Evolutionary conservation across 2,329 filamentous ascomycete genomes (phyloP), one percentile per base, ranked within the genome.

Genomic region (Aspergillus pseudonomiae): DNA sequence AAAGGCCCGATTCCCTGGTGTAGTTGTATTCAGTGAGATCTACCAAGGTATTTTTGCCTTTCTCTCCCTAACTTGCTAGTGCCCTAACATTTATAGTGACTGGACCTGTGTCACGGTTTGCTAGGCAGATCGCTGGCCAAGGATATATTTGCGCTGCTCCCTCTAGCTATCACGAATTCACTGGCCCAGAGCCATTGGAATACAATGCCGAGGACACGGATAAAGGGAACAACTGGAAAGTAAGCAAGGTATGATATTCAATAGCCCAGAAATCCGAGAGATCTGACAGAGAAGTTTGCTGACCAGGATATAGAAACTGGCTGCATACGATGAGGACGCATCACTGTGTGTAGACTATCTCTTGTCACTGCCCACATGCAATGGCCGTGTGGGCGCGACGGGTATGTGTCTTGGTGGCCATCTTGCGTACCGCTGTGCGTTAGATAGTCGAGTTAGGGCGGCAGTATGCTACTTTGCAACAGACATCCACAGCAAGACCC

Each of bases 341-440:
- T 82, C 82, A 63, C 83, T 88, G 48, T 86, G 88, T 4, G 87
- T 94, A 41, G 88, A 92, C 75, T 81, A 88, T 65, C 86, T 95
- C 34, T 83, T 94, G 4, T 85, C 84, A 28, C 84, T 93, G 26
- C 85, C 88, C 5, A 93, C 90, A n/a, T 92, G 93, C 79, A 96
- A 89, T 65, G 93, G 93, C 57, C 85, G 87, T 41, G 86, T 97
- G 69, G 92, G 92, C 53, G 83, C 89, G 5, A 93, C 91, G 14
- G 92, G 92, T 65, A 97, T 97, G 94, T 97, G 94, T 77, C 87
- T 97, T 1, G 94, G 94, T 59, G 94, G 94, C 1, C 94, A 97
- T 75, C 86, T 97, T 21, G 92, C 91, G 78, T 90, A 88, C 75
- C 83, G 89, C 48, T 87, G 85, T 70, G 88, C 89, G 71, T 84